Conservation (phyloP, 345 rosid species). For the Triadica sebifera region DNA sequence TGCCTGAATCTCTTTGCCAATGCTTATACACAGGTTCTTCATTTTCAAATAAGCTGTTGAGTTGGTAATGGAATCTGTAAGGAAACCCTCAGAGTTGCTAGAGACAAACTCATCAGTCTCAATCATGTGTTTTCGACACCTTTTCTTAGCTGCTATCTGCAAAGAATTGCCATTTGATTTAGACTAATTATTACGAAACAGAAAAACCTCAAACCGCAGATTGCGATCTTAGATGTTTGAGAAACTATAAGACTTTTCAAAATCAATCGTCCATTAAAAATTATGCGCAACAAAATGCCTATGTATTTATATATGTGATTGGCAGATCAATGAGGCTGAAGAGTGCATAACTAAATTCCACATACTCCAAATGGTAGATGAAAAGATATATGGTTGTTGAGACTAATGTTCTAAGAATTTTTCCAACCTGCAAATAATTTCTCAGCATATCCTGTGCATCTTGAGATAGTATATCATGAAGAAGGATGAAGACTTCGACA, state of each 20-base stretch:
- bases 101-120: conserved; percentile 37
- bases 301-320: background rate
- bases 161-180: conserved; percentile 11
- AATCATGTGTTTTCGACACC: conserved; percentile 36
- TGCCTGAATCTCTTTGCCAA: conserved; percentile 33
- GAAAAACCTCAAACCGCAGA: background rate
- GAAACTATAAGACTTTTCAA: background rate
- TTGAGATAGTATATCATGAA: conserved; percentile 35
- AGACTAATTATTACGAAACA: conserved; percentile 3
- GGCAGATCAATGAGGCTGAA: conserved; percentile 2
- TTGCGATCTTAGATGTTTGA: background rate
- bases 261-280: background rate
- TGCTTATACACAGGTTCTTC: conserved; percentile 30
- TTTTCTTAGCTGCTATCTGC: conserved; percentile 34
- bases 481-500: conserved; percentile 28
- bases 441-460: conserved; percentile 30
- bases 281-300: background rate
- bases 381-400: background rate
- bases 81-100: conserved; percentile 27
- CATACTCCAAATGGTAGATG: background rate
- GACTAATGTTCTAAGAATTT: background rate
- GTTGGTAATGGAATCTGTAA: conserved; percentile 28
- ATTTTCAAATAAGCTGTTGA: conserved; percentile 33
- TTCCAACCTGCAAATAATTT: conserved; percentile 31
- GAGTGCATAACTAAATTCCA: background rate